Conservation (phyloP, 768 basidiomycete genomes). For the Tricholoma hemisulphureum region DNA sequence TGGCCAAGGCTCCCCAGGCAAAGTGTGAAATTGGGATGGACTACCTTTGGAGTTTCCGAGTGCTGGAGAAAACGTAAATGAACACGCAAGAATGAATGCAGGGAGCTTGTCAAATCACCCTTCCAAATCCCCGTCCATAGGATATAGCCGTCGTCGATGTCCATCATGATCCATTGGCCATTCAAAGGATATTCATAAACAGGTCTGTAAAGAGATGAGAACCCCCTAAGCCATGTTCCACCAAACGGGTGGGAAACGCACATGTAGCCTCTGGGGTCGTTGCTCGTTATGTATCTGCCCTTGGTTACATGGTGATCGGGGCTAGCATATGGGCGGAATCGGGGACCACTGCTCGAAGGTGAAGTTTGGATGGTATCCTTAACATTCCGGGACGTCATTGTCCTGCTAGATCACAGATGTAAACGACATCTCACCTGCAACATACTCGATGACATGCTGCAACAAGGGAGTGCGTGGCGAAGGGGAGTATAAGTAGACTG, state of each 20-base stretch:
- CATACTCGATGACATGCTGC: conserved; percentile 44
- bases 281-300: conserved; percentile 86
- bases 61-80: conserved; percentile 40
- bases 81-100: not conserved
- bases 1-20: conserved; percentile 9
- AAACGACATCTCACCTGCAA: conserved; percentile 36
- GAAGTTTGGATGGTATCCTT: conserved; percentile 44
- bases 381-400: not conserved
- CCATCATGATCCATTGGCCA: conserved; percentile 94
- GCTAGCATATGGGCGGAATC: conserved; percentile 70
- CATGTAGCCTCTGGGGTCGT: conserved; percentile 89
- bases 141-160: conserved; percentile 90
- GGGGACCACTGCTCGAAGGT: conserved; percentile 38
- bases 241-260: conserved; percentile 32
- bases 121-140: conserved; percentile 96
- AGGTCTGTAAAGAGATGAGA: conserved; percentile 43
- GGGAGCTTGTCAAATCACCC: conserved; percentile 43
- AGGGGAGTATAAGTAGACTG: conserved; percentile 18
- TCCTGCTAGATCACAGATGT: not conserved
- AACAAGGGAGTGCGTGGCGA: conserved; percentile 11
- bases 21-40: conserved; percentile 7
- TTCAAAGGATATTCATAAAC: conserved; percentile 90
- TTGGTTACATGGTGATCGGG: conserved; percentile 79
- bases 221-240: not conserved
- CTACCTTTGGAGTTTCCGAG: conserved; percentile 87